Evolutionary conservation across 2,329 filamentous ascomycete genomes (phyloP), one percentile per base, ranked within the genome.

Genomic region (Lachnellula arida): DNA sequence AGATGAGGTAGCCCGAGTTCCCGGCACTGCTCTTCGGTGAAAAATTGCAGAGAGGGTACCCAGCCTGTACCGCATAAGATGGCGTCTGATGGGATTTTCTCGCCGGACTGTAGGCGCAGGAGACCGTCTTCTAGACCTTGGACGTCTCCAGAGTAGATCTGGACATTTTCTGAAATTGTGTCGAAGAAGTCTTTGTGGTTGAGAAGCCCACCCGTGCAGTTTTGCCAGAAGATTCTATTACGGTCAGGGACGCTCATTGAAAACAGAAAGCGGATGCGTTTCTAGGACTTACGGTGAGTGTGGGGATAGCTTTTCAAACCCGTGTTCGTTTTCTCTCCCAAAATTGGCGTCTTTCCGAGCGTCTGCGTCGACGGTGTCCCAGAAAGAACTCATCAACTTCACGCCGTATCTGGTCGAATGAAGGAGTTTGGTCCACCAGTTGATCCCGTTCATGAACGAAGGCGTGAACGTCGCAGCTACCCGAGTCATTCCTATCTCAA

Each of bases 21-120:
- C 35, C 52, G 58, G 32, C 46, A 49, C 61, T 57, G 60, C 17
- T 51, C 40, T 40, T 63, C 47, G 1, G 63, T 60, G 51, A 69
- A 65, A 57, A 66, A 67, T 37, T 59, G 53, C 37, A 65, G 57
- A 12, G 57, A 59, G n/a, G 34, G 35, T 39, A 54, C 40, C 65
- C 65, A 68, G 32, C 66, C 66, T 28, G 65, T 68, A 25, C 65
- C 63, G 40, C 65, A 67, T 9, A 67, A 54, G 42, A 69, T 17
- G 37, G 59, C 61, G 53, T 68, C 66, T 19, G 58, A 60, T 17
- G 62, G 60, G 32, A 66, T 53, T 39, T 57, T 58, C 32, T 59
- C 39, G 23, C 54, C 57, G 15, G 46, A 37, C 35, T 49, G 48
- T 0, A 68, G 56, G 28, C 55, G 53, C 19, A 67, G 22, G 17